Evolutionary conservation across 75 land plant species (phyloP), one percentile per base, ranked within the genome.

Genomic region (Cunninghamia lanceolata): DNA sequence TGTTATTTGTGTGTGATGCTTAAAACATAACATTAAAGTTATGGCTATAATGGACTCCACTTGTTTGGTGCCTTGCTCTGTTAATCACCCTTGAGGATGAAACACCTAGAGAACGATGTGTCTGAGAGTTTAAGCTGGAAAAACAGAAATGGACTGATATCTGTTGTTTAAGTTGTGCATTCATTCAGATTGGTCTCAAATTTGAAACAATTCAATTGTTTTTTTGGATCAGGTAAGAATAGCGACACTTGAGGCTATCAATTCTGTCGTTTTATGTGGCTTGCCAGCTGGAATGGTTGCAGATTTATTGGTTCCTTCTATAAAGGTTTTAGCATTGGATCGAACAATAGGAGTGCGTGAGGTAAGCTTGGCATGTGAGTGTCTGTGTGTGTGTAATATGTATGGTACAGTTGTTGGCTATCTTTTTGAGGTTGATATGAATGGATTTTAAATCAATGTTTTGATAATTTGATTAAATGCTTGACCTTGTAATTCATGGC

Each of bases 211-310:
- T 28, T 88, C 46, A 19, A 79, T 84, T 40, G 28, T 38, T 8
- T 40, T 36, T 86, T 85, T 88, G 47, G 38, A 73, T 78, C 91
- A 89, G 91, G 91, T 89, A 2, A 71, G 91, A 50, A 84, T 88
- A 77, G 91, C 91, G 2, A 90, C 82, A 15, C 71, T 89, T 32
- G 76, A 88, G 76, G 91, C 87, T 17, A 84, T 89, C 38, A 82
- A 89, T 88, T 90, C 70, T 25, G 90, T 89, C 66, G 91, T 89
- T 15, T 82, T 66, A 71, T 88, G 86, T 50, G 91, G 89, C 32
- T 85, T 89, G 34, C 79, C 87, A 19, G 91, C 87, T 85, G 73
- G 75, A 16, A 88, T 71, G 42, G 75, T 89, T 81, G 84, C 84
- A 40, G 74, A 85, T 42, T 68, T 59, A 6, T 32, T 89, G 36